Base-by-base conservation (phyloP, 1,284 basidiomycete species). In the Trametes pubescens region DNA sequence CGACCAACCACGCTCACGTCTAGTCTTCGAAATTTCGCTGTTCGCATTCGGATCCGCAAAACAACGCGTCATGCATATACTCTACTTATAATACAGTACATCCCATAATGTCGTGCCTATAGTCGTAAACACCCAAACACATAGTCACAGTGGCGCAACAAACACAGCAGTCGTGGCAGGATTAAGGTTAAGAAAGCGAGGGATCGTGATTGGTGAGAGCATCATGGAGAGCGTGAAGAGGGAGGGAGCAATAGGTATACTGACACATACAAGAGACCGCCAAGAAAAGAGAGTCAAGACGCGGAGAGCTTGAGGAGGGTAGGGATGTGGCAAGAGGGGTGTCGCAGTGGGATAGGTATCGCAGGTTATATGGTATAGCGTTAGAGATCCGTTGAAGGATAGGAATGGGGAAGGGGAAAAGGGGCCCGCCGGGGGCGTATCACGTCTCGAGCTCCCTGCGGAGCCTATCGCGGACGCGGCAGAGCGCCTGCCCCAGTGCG, bases 401-500 rank as follows among this genome's bases (percentile, higher is more conserved):
- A 24, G 38, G 40, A n/a, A 44, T 43, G 24, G 21, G 24, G 1
- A 16, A 13, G 6, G 11, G 7, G 21, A 40, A 24, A 9, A 11
- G 35, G 21, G 6, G 52, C n/a, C 21, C 22, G 21, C n/a, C 9
- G 8, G 38, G 10, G n/a, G 51, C 22, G 21, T 26, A 37, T 64
- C 51, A 63, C 35, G 55, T 40, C 14, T 65, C 61, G 49, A 71
- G 51, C 24, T 69, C 72, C 65, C 83, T 82, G 22, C 76, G 73
- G n/a, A 84, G 61, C 53, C 78, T 73, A 2, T 81, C 80, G 54
- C 89, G 79, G 22, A 90, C 81, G 4, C 79, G 79, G 72, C 82
- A 78, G 52, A 91, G 77, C 9, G 85, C 78, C 51, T 78, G 78
- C 1, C 90, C 90, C 13, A 91, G 81, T 61, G 86, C 75, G 72